Base-by-base conservation (phyloP, 257 asterid genomes). In the Avicennia marina region DNA sequence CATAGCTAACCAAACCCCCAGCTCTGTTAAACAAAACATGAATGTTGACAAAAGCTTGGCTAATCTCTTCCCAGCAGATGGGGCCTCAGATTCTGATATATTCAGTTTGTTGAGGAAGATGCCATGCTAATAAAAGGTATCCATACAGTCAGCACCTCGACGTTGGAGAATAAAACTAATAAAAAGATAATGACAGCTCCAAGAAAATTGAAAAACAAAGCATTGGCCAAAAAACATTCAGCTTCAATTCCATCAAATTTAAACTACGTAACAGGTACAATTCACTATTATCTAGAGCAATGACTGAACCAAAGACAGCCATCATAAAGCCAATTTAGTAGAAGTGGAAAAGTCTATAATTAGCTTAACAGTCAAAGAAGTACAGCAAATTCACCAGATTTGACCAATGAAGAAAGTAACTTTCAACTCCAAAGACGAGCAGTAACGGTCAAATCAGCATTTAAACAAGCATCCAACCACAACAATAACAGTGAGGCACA, bases 1-100 rank as follows among this genome's bases (percentile, higher is more conserved):
- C 56, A 72, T 41, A 34, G 95, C 89, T 78, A 72, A 56, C 90
- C 91, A 83, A 54, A 78, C 56, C 22, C 98, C 98, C 53, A 85
- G 79, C 81, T 87, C 94, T 2, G 42, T 53, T 55, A 87, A 32
- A 71, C 98, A 90, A 70, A 79, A 85, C 68, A 29, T 7, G 46
- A 87, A 64, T 24, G 73, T 67, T 1, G 75, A 48, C 34, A 27
- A 25, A 53, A 79, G 72, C 56, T 62, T 81, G 11, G 58, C 33
- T 48, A 90, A 32, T 72, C 51, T 83, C 41, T 70, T 73, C 55
- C 38, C 69, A 32, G 79, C 78, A 55, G 88, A 69, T 52, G 51
- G 59, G 11, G 53, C 84, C 50, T 20, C 60, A 10, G 83, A 65
- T 31, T 63, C 53, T 27, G 86, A 67, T 13, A 72, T 60, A 7